A percentile compares a stretch with the other conserved stretches of the same genome.
Conservation (phyloP, 108 stramenopile species). For the Thalassiosira profunda region DNA sequence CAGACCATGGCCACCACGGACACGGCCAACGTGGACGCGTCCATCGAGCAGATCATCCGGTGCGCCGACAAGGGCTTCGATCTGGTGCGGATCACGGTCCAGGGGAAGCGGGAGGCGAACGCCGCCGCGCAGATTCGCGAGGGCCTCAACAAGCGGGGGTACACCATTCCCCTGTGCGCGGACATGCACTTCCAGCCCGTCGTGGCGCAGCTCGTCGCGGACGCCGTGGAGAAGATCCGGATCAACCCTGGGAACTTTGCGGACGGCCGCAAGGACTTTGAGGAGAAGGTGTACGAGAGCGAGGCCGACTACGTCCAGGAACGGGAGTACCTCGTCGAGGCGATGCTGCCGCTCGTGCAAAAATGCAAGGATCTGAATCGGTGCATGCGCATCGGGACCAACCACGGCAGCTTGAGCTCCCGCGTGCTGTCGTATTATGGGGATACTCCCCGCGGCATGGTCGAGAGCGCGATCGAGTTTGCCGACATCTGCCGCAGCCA, state of each 20-base stretch:
- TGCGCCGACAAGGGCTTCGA: slow-evolving; percentile 96
- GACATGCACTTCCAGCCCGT: slow-evolving; percentile 98
- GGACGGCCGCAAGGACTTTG: slow-evolving; percentile 94
- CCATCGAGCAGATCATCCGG: slow-evolving; percentile 96
- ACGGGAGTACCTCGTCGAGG: slow-evolving; percentile 84
- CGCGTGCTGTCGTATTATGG: slow-evolving; percentile 95
- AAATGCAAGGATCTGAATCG: slow-evolving; percentile 93
- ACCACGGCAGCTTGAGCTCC: slow-evolving; percentile 93
- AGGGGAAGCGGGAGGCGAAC: slow-evolving; percentile 92
- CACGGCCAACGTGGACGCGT: slow-evolving; percentile 94
- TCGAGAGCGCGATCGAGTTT: slow-evolving; percentile 97
- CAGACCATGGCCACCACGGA: slow-evolving; percentile 99
- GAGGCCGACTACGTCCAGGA: slow-evolving; percentile 85
- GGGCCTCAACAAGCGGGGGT: slow-evolving; percentile 90
- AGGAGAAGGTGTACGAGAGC: slow-evolving; percentile 93
- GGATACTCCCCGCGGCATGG: slow-evolving; percentile 98
- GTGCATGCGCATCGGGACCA: slow-evolving; percentile 98
- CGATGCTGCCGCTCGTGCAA: slow-evolving; percentile 91
- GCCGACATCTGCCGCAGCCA: slow-evolving; percentile 95
- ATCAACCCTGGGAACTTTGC: slow-evolving; percentile 99
- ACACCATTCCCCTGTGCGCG: slow-evolving; percentile 95
- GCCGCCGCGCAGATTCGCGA: slow-evolving; percentile 90
- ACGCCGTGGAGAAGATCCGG: slow-evolving; percentile 97
- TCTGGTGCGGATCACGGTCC: slow-evolving; percentile 95
- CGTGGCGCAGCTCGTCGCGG: slow-evolving; percentile 92